Evolutionary conservation across 176 grass and related monocot genomes (phyloP).

Genomic region (Typha latifolia): DNA sequence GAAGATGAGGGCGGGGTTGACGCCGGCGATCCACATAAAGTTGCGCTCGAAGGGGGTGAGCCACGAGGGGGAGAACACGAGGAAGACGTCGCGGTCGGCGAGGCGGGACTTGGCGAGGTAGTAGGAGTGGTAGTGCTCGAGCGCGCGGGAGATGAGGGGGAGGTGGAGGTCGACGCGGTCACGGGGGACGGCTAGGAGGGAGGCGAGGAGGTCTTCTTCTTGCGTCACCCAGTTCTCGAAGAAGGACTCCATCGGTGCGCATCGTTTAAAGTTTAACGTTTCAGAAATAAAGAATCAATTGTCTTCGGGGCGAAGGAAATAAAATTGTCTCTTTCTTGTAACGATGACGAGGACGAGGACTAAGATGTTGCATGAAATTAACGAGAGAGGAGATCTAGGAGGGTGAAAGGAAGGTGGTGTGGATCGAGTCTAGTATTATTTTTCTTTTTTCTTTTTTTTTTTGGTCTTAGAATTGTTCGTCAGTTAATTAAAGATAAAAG

Average conservation of each 20-base stretch:
- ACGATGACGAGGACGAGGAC: too few species aligned
- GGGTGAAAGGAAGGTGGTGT: too few species aligned
- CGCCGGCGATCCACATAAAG: background rate
- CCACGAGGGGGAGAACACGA: conserved; percentile 94
- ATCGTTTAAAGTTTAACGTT: too few species aligned
- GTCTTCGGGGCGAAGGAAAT: too few species aligned
- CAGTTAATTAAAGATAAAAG: too few species aligned
- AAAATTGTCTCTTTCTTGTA: too few species aligned
- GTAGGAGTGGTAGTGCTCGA: conserved; percentile 3
- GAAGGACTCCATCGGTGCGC: conserved; percentile 21
- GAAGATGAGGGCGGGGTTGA: conserved; percentile 1
- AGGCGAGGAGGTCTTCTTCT: conserved; percentile 10
- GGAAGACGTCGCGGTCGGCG: conserved; percentile 63
- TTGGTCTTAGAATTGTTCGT: too few species aligned
- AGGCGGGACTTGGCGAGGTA: conserved; percentile 11
- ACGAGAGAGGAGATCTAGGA: too few species aligned
- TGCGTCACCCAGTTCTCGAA: conserved; percentile 7
- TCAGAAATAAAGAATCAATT: too few species aligned
- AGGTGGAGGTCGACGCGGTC: conserved; percentile 21
- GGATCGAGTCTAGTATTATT: too few species aligned
- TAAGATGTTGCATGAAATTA: too few species aligned
- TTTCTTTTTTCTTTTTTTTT: too few species aligned
- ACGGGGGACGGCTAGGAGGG: background rate
- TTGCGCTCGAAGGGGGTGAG: conserved; percentile 2
- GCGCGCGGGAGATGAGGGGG: conserved; percentile 8